Evolutionary conservation across 306 rosid species (phyloP), one percentile per base, ranked within the genome.

Genomic region (Vicia villosa): DNA sequence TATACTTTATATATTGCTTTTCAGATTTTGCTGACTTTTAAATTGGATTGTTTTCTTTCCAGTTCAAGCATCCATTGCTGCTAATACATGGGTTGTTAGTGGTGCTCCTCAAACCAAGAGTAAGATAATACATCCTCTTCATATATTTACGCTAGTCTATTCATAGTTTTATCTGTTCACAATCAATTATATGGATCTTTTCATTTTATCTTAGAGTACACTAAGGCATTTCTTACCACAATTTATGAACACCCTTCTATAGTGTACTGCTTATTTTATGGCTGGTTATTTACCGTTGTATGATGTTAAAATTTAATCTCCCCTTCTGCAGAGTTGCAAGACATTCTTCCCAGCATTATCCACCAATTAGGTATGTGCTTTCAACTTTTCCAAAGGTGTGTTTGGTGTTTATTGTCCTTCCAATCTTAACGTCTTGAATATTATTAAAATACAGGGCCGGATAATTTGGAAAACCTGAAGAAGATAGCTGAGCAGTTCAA

Each of bases 41-140:
- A 20, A 1, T 49, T 80, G 32, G 11, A 38, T 49, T 15, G 61
- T 17, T 75, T 47, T 55, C 8, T 55, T 80, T 80, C 26, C 92
- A 94, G 99, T 94, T 80, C 99, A 94, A 89, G 99, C 99, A 47
- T 94, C 97, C 11, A 89, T 88, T 79, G 97, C 96, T 80, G 97
- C 99, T 17, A 94, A 94, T 82, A 94, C 99, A 2, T 94, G 99
- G 99, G 99, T 91, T 59, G 99, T 94, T 80, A 91, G 97, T 60
- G 99, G 99, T 52, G 52, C 96, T 43, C 97, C 97, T 43, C 97
- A 91, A 87, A 94, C 91, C 57, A 94, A 94, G 89, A 89, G 99
- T 94, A 84, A 68, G 91, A 21, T 13, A 49, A 68, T 21, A 30
- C 16, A 3, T 13, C 2, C 24, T 8, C 22, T 15, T 63, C 3